Evolutionary conservation across 495 filamentous ascomycete species (phyloP).

Genomic region (Neurospora sp.): DNA sequence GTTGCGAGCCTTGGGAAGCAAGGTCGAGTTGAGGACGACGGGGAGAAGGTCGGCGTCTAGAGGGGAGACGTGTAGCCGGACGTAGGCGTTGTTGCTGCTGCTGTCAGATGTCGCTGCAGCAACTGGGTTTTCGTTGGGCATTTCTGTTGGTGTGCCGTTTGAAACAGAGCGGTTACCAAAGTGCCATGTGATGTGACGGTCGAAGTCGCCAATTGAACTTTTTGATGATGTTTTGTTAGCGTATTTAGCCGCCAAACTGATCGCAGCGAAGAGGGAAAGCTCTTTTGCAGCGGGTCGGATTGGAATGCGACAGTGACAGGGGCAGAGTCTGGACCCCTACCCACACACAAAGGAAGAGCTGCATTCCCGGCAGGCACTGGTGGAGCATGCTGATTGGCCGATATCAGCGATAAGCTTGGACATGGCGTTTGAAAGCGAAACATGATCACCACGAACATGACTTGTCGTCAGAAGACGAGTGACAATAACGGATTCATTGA

Average conservation of each 20-base stretch:
- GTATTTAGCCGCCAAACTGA: background rate
- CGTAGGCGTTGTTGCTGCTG: conserved; percentile 3
- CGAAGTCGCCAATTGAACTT: background rate
- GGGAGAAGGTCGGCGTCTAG: conserved; percentile 61
- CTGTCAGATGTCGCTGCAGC: background rate
- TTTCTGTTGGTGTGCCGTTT: background rate
- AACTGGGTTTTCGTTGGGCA: background rate
- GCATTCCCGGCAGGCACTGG: background rate
- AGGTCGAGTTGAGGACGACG: conserved; percentile 54
- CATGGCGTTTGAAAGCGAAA: background rate
- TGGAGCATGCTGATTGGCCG: background rate
- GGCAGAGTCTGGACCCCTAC: background rate
- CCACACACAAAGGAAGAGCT: background rate
- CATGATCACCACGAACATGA: background rate
- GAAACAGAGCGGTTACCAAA: background rate
- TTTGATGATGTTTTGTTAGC: background rate
- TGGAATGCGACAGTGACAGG: background rate
- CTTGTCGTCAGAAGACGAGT: background rate
- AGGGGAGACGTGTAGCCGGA: conserved; percentile 77
- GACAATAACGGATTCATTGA: background rate
- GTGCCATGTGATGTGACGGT: background rate
- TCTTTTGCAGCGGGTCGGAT: background rate
- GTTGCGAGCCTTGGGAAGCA: conserved; percentile 56
- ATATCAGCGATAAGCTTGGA: background rate
- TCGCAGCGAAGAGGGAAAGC: background rate